Conservation (phyloP, 2,329 filamentous ascomycete species). For the Colletotrichum spinosum region DNA sequence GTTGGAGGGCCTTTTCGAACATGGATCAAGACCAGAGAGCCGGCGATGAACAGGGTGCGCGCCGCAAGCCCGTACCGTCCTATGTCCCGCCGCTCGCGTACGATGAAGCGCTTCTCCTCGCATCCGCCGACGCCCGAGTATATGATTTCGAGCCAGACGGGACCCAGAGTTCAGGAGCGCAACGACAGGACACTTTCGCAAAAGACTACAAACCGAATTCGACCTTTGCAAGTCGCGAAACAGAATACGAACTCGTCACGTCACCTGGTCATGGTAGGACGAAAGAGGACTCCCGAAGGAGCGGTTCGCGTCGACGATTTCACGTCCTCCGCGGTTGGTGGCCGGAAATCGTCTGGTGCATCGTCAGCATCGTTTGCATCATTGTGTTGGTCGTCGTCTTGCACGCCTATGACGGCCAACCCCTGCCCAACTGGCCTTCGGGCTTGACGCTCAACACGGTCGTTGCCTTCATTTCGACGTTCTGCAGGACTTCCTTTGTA, state of each 20-base stretch:
- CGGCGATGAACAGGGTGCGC: too few species aligned
- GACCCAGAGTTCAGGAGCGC: not conserved
- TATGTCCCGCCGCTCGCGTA: not conserved
- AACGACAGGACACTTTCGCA: not conserved
- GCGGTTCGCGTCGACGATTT: not conserved
- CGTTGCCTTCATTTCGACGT: constrained; percentile 42
- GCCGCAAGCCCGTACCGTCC: not conserved
- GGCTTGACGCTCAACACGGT: constrained; percentile 45
- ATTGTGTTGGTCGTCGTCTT: constrained; percentile 40
- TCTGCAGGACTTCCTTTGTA: constrained; percentile 40
- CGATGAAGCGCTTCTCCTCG: not conserved
- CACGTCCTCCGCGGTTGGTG: not conserved
- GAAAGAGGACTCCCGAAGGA: not conserved
- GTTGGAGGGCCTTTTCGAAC: too few species aligned
- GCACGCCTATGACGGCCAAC: constrained; percentile 36
- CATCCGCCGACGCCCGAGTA: not conserved
- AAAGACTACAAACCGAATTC: not conserved
- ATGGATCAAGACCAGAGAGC: too few species aligned
- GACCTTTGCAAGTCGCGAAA: not conserved
- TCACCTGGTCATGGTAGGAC: not conserved
- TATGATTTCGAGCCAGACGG: not conserved
- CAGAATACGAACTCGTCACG: not conserved
- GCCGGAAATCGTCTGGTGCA: constrained; percentile 10
- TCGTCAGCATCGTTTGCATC: constrained; percentile 6
- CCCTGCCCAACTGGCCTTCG: constrained; percentile 39